These are phyloP conservation scores for Candida vartiovaarae DNA, from an alignment of 805 yeast species.

Conservation along the genomic window DNA sequence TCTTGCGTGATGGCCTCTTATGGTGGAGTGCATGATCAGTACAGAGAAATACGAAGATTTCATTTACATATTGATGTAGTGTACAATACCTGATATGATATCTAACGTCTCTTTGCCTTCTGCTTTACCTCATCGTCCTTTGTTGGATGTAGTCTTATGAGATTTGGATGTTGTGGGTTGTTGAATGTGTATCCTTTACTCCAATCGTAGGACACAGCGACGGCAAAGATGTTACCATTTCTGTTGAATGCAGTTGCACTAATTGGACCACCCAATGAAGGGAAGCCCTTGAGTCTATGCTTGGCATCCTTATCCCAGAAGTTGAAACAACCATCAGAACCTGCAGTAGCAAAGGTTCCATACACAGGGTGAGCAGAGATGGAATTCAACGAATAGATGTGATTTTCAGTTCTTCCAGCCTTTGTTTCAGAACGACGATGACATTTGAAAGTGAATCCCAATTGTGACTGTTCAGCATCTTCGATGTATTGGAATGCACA, in stretches of 20 bases:
- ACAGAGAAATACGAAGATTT: no score
- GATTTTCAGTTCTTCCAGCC: constrained; percentile 46
- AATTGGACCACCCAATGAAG: constrained; percentile 59
- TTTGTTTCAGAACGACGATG: constrained; percentile 69
- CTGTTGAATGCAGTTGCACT: constrained; percentile 77
- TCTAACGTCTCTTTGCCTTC: constrained; percentile 29
- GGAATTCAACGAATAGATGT: constrained; percentile 72
- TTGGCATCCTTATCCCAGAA: constrained; percentile 95
- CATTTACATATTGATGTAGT: no score
- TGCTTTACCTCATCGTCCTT: constrained; percentile 79
- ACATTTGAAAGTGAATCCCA: constrained; percentile 88
- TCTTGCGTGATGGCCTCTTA: no score
- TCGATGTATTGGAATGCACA: constrained; percentile 92
- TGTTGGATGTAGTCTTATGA: constrained; percentile 75
- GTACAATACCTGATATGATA: no score
- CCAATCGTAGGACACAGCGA: constrained; percentile 95
- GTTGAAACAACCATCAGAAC: constrained; percentile 88
- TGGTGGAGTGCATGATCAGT: no score
- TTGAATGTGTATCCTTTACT: constrained; percentile 79
- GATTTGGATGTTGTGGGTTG: constrained; percentile 65
- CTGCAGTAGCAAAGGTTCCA: constrained; percentile 92
- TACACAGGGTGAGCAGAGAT: constrained; percentile 81
- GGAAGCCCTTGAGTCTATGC: constrained; percentile 78
- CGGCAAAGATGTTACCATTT: constrained; percentile 79
- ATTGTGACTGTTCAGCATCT: constrained; percentile 63